Conservation (phyloP, 2,329 filamentous ascomycete genomes). For the Nothomitra cinnamomea region DNA sequence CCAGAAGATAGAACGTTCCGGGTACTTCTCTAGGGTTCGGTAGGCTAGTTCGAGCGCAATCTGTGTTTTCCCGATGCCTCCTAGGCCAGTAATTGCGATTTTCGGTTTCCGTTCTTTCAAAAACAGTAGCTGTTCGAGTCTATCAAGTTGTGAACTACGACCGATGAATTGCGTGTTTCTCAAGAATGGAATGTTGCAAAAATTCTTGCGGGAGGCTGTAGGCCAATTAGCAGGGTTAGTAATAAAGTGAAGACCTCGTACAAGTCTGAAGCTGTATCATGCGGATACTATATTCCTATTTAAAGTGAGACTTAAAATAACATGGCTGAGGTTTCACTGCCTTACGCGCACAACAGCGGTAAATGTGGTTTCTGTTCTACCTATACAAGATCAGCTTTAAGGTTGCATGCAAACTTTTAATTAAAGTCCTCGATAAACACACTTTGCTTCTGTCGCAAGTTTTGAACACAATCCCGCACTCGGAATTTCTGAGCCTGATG, state of each 20-base stretch:
- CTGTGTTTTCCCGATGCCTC: constrained; percentile 9
- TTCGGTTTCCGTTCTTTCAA: not conserved
- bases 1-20: not conserved
- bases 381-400: not conserved
- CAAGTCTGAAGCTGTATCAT: not conserved
- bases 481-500: constrained; percentile 9
- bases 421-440: constrained; percentile 12
- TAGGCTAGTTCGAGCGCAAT: constrained; percentile 8
- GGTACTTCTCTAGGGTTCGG: not conserved
- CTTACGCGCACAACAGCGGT: not conserved
- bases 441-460: constrained; percentile 14
- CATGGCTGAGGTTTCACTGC: not conserved
- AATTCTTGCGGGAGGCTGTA: not conserved
- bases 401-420: not conserved
- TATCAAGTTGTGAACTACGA: not conserved
- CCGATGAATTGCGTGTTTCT: not conserved
- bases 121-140: not conserved
- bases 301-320: not conserved
- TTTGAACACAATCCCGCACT: constrained; percentile 14
- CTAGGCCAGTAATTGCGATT: not conserved
- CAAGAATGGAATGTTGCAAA: not conserved
- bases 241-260: not conserved
- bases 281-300: not conserved
- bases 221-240: not conserved
- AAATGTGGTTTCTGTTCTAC: not conserved